Conservation (phyloP, 176 grass and related monocot species). For the Coix lacrymajobi region DNA sequence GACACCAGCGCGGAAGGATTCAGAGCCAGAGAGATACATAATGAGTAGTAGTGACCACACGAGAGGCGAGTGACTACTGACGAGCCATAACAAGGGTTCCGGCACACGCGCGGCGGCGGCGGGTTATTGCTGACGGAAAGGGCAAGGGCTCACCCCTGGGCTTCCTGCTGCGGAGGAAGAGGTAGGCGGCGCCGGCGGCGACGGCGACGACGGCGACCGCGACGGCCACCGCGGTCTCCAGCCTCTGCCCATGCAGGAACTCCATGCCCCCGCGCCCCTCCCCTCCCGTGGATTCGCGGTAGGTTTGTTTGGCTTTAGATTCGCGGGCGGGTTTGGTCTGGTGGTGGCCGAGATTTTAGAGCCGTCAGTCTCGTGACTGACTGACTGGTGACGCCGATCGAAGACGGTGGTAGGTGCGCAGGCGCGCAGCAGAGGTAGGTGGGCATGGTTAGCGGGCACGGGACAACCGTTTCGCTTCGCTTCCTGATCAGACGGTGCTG, state of each 20-base stretch:
- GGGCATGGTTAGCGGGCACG: not conserved
- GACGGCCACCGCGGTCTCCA: conserved; percentile 37
- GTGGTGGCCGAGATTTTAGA: not conserved
- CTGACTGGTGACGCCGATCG: not conserved
- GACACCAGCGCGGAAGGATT: not conserved
- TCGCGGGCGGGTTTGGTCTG: not conserved
- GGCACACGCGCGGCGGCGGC: not conserved
- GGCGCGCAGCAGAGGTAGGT: not conserved
- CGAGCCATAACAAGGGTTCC: not conserved
- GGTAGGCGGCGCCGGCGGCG: conserved; percentile 47
- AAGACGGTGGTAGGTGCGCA: not conserved
- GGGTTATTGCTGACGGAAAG: not conserved
- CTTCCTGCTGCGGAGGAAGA: conserved; percentile 54
- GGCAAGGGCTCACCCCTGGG: conserved; percentile 29
- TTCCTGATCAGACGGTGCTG: not conserved
- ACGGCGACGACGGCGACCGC: conserved; percentile 60
- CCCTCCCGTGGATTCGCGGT: not conserved
- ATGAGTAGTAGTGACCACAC: no score
- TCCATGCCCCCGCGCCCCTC: conserved; percentile 27
- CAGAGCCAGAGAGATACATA: not conserved
- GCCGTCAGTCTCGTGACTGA: not conserved
- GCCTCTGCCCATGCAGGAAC: conserved; percentile 25
- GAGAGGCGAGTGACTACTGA: not conserved
- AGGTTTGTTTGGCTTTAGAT: not conserved
- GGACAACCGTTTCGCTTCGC: not conserved